A percentile compares a stretch with the other conserved stretches of the same genome.
Conservation (phyloP, 2,329 filamentous ascomycete species). For the Diaporthe sp. region DNA sequence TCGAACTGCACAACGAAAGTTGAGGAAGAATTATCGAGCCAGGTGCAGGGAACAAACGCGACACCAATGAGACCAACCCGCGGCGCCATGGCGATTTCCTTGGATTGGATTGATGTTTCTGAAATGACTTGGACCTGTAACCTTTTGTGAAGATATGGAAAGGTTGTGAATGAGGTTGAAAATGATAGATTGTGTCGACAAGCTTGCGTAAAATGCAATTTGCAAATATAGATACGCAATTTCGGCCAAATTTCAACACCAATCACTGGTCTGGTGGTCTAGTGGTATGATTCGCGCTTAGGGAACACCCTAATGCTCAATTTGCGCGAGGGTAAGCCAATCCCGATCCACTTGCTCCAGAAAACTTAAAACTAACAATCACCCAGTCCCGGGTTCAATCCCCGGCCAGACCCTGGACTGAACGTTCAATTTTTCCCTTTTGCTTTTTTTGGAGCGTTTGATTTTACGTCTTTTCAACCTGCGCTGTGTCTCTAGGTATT, state of each 20-base stretch:
- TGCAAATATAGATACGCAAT: not conserved
- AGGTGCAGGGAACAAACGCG: too few relatives aligned
- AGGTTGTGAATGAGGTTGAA: not conserved
- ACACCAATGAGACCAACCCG: too few relatives aligned
- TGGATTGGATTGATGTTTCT: too few relatives aligned
- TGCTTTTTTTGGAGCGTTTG: not conserved
- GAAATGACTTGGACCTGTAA: too few relatives aligned
- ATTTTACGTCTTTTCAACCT: too few relatives aligned
- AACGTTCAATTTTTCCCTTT: not conserved
- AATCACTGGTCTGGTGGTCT: constrained; percentile 26
- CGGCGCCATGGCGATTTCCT: too few relatives aligned
- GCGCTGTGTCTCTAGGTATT: too few relatives aligned
- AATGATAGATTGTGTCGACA: not conserved
- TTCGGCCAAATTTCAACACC: not conserved
- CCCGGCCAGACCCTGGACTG: constrained; percentile 14
- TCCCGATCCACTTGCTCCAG: not conserved
- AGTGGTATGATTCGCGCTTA: constrained; percentile 35
- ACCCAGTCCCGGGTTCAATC: constrained; percentile 26
- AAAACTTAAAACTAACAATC: not conserved
- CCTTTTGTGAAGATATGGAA: too few relatives aligned
- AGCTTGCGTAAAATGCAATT: rapidly evolving
- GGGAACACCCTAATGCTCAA: constrained; percentile 2
- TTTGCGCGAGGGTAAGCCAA: constrained; percentile 5
- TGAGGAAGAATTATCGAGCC: too few relatives aligned
- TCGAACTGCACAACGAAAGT: too few relatives aligned